phyloP scores from a whole-genome alignment of 148 eudicot species.

The Amaranthus palmeri region DNA sequence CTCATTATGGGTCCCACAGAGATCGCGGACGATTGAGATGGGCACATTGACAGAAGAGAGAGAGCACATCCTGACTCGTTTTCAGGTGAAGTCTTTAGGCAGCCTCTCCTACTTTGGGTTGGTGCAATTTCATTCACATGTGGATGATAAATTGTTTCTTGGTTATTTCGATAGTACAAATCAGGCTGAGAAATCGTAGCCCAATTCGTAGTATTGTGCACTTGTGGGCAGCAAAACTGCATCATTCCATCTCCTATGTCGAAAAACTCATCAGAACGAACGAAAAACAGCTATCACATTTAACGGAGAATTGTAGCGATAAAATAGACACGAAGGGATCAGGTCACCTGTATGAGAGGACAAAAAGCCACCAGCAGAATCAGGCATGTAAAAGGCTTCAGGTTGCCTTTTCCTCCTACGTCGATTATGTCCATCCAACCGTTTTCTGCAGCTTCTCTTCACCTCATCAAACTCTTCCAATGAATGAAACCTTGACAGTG shows the following conservation, averaged over 20 bases:
- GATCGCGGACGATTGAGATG: slow-evolving; percentile 10
- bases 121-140: slow-evolving; percentile 18
- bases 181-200: slow-evolving; percentile 16
- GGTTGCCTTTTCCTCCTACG: slow-evolving; percentile 49
- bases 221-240: slow-evolving; percentile 23
- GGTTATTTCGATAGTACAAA: slow-evolving; percentile 3
- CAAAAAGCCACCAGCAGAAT: slow-evolving; percentile 27
- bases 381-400: slow-evolving; percentile 26
- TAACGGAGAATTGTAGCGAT: too few species aligned
- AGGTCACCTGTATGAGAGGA: slow-evolving; percentile 29
- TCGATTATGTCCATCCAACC: slow-evolving; percentile 54
- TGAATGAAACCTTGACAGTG: slow-evolving; percentile 37
- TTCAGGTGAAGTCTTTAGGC: slow-evolving; percentile 20
- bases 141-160: slow-evolving; percentile 20
- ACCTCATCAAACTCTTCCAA: slow-evolving; percentile 49
- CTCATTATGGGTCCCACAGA: slow-evolving; percentile 14
- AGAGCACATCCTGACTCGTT: slow-evolving; percentile 36
- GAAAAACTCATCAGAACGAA: not conserved
- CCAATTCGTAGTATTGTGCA: slow-evolving; percentile 7
- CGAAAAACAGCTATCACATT: not conserved
- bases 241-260: slow-evolving; percentile 29
- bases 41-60: slow-evolving; percentile 62
- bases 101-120: slow-evolving; percentile 11
- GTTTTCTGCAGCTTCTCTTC: slow-evolving; percentile 57
- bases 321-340: not conserved